Conservation (phyloP, 2,329 filamentous ascomycete species). For the Metarhizium album region DNA sequence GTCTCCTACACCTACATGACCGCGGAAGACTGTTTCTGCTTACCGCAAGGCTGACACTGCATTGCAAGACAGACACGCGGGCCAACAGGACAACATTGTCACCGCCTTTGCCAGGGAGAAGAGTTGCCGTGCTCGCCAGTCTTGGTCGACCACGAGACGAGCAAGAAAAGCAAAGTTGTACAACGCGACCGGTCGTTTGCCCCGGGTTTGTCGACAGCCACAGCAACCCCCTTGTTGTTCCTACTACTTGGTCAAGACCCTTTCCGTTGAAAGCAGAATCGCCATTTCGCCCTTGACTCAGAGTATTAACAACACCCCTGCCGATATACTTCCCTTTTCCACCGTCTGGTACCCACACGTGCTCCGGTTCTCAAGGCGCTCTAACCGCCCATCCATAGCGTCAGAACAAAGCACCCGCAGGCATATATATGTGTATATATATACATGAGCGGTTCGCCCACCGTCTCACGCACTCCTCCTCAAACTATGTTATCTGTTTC, state of each 20-base stretch:
- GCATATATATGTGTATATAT: constrained; percentile 11
- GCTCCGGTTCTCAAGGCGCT: neutral
- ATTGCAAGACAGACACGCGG: neutral
- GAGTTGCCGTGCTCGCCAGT: neutral
- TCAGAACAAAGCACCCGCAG: constrained; percentile 1
- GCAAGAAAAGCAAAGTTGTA: neutral
- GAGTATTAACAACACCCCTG: neutral
- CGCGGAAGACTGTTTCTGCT: neutral
- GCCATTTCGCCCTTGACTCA: neutral
- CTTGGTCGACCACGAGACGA: neutral
- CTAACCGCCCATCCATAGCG: neutral
- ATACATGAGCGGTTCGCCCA: constrained; percentile 10
- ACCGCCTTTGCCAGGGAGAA: neutral
- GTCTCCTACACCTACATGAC: neutral
- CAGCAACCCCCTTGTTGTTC: neutral
- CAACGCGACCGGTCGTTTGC: neutral
- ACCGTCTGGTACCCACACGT: neutral
- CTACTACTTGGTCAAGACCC: neutral
- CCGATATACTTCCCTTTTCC: neutral
- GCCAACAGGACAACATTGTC: neutral
- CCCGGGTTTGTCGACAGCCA: neutral
- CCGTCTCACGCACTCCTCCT: neutral
- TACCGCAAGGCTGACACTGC: neutral
- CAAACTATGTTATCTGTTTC: constrained; percentile 14
- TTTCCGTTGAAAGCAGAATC: neutral